phyloP scores from a whole-genome alignment of 371 early-diverging fungal species.

The Paraphysoderma sedebokerense region DNA sequence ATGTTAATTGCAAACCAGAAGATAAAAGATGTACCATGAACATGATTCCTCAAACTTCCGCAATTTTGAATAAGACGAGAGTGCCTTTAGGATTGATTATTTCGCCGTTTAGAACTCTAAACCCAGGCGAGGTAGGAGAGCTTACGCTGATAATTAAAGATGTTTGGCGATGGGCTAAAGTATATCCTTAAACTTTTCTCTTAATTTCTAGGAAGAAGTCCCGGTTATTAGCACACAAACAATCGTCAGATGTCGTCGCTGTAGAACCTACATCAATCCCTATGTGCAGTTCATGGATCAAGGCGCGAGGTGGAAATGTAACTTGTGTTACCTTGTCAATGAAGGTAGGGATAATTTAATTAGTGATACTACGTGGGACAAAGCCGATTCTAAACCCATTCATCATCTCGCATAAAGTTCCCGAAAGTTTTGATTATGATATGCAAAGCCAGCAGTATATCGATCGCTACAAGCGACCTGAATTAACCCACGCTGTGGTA shows the following conservation, averaged over 20 bases:
- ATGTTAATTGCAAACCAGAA: conserved; percentile 46
- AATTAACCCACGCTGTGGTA: conserved; percentile 71
- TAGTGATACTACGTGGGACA: no score
- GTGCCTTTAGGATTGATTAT: conserved; percentile 76
- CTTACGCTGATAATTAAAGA: background rate
- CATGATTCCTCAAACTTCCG: conserved; percentile 63
- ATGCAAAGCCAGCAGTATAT: conserved; percentile 52
- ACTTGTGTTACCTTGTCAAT: conserved; percentile 78
- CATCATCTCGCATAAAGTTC: background rate
- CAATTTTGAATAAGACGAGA: conserved; percentile 60
- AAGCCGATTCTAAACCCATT: no score
- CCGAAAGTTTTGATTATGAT: conserved; percentile 66
- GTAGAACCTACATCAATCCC: conserved; percentile 91
- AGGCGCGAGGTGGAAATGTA: conserved; percentile 89
- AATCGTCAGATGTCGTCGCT: conserved; percentile 86
- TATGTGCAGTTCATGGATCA: conserved; percentile 85
- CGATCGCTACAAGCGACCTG: conserved; percentile 72
- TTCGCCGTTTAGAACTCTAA: conserved; percentile 48
- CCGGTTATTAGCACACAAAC: conserved; percentile 62
- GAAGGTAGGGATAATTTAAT: conserved; percentile 38
- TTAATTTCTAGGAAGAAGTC: conserved; percentile 36
- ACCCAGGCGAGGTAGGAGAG: conserved; percentile 18
- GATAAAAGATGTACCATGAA: conserved; percentile 80
- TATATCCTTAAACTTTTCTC: background rate
- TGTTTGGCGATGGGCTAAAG: conserved; percentile 5